Conservation (phyloP, 2,329 filamentous ascomycete species). For the Parastagonospora avenae region DNA sequence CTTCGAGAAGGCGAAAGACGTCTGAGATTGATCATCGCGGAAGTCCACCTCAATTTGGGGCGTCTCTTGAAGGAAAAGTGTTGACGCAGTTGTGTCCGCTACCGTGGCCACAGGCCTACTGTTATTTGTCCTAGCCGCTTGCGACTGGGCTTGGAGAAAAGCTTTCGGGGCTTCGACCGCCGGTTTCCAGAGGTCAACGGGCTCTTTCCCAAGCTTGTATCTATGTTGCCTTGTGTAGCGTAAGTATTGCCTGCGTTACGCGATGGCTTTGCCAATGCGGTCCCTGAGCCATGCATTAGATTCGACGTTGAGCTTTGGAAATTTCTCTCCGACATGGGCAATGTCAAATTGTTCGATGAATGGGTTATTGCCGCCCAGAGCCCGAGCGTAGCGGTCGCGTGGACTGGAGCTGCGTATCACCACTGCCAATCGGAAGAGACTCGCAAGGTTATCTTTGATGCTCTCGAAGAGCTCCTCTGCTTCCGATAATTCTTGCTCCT, state of each 20-base stretch:
- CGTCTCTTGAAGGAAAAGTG: conserved; percentile 9
- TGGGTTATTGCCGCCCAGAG: conserved; percentile 13
- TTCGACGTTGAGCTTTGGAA: conserved; percentile 16
- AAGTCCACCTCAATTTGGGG: conserved; percentile 5
- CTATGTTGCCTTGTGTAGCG: conserved; percentile 25
- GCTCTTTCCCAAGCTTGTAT: conserved; percentile 11
- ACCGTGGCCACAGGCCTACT: conserved; percentile 11
- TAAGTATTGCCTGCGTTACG: conserved; percentile 26
- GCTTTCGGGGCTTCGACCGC: neutral
- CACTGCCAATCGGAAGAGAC: conserved; percentile 31
- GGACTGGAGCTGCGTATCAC: conserved; percentile 26
- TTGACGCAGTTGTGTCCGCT: conserved; percentile 21
- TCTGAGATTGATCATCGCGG: conserved; percentile 14
- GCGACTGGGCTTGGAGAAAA: neutral
- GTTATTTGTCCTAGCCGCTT: neutral
- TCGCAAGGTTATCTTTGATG: conserved; percentile 20
- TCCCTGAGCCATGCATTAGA: conserved; percentile 21
- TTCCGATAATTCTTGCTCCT: conserved; percentile 9
- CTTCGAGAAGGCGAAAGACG: conserved; percentile 16
- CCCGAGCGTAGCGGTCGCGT: conserved; percentile 29
- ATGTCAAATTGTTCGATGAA: conserved; percentile 23
- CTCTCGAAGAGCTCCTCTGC: conserved; percentile 22
- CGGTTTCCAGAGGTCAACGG: neutral
- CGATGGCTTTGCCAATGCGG: conserved; percentile 28
- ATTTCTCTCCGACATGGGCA: conserved; percentile 26